Conservation (phyloP, 2,329 filamentous ascomycete species). For the Neodidymelliopsis sp. region DNA sequence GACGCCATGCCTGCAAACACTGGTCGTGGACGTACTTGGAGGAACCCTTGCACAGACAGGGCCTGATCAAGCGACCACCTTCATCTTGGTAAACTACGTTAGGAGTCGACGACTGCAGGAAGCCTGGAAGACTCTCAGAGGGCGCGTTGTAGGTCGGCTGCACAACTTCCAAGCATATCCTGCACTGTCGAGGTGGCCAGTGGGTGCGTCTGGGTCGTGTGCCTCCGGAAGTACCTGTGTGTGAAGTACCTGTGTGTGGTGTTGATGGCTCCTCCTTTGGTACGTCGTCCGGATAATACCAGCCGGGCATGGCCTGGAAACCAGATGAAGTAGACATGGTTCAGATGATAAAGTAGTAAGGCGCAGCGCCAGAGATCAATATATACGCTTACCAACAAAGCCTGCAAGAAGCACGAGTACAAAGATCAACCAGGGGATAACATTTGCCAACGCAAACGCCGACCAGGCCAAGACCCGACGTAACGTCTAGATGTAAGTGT, state of each 20-base stretch:
- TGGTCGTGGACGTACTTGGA: slow-evolving; percentile 94
- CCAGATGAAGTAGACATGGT: slow-evolving; percentile 53
- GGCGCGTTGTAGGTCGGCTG: slow-evolving; percentile 66
- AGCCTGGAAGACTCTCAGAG: slow-evolving; percentile 62
- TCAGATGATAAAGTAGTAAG: neutral
- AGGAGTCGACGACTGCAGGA: slow-evolving; percentile 62
- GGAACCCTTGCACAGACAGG: slow-evolving; percentile 92
- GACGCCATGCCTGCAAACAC: slow-evolving; percentile 84
- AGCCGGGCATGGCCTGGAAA: slow-evolving; percentile 51
- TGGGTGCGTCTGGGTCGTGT: slow-evolving; percentile 49
- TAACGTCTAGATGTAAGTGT: slow-evolving; percentile 26
- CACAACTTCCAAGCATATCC: slow-evolving; percentile 84
- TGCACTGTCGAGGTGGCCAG: slow-evolving; percentile 79
- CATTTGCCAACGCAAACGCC: slow-evolving; percentile 31
- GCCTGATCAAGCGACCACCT: slow-evolving; percentile 79
- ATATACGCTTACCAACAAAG: slow-evolving; percentile 31
- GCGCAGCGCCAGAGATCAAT: slow-evolving; percentile 23
- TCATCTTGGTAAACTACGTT: slow-evolving; percentile 75
- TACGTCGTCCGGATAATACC: slow-evolving; percentile 57
- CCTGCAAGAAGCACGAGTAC: slow-evolving; percentile 26
- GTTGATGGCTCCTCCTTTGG: slow-evolving; percentile 43
- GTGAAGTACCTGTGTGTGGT: slow-evolving; percentile 24
- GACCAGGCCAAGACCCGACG: slow-evolving; percentile 28
- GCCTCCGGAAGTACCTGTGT: slow-evolving; percentile 26
- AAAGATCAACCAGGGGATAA: slow-evolving; percentile 31